Conservation (phyloP, 805 yeast species). For the Teunomyces tritomae region DNA sequence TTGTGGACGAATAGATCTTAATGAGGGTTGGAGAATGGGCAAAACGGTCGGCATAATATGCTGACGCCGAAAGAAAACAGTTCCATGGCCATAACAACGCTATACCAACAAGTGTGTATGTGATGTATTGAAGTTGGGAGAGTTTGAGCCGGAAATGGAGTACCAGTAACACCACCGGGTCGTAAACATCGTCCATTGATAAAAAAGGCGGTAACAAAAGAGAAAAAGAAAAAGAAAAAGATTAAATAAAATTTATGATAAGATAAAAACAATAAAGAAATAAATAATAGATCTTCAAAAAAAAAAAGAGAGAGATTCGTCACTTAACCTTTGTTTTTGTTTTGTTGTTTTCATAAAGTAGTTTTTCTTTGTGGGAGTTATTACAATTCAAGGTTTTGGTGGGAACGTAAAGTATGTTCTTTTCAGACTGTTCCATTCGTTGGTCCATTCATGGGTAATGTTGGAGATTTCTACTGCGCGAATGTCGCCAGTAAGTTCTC, state of each 20-base stretch:
- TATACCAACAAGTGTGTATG: slow-evolving; percentile 69
- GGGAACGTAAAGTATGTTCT: slow-evolving; percentile 8
- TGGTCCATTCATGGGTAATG: slow-evolving; percentile 8
- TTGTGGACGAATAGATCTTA: slow-evolving; percentile 67
- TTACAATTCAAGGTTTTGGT: no score
- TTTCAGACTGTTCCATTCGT: slow-evolving; percentile 3
- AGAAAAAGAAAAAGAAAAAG: not conserved
- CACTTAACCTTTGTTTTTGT: no score
- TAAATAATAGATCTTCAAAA: no score
- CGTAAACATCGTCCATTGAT: slow-evolving; percentile 9
- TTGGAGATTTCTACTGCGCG: slow-evolving; percentile 6
- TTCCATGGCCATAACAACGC: slow-evolving; percentile 97
- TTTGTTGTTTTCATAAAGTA: no score
- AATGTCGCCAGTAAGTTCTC: slow-evolving; percentile 1
- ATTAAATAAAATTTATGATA: not conserved
- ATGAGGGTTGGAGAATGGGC: slow-evolving; percentile 48
- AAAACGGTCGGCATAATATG: slow-evolving; percentile 69
- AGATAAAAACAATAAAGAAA: no score
- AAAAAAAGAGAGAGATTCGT: no score
- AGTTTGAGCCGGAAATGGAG: slow-evolving; percentile 13
- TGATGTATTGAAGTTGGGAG: slow-evolving; percentile 44
- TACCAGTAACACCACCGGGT: slow-evolving; percentile 19
- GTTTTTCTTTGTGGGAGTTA: no score
- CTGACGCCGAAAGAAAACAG: slow-evolving; percentile 81
- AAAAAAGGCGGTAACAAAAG: not conserved